Percentiles rank a stretch among this genome's conserved stretches.
These are phyloP conservation scores for Talaromyces sp. DNA, from an alignment of 2,329 filamentous ascomycete species.

Conservation along the genomic window DNA sequence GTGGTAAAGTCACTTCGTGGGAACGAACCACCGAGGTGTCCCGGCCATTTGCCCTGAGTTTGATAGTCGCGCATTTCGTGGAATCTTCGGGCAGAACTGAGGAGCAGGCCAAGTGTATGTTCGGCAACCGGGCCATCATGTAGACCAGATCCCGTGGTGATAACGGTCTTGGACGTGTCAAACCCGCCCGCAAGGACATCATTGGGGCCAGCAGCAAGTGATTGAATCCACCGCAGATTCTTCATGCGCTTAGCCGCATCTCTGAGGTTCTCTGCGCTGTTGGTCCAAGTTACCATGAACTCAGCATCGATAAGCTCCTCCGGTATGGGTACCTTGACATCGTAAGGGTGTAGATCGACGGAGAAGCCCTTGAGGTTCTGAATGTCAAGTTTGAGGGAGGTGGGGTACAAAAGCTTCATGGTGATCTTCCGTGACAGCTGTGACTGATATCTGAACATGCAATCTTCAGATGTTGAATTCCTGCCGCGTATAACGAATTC, in stretches of 20 bases:
- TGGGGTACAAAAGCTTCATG: slow-evolving; percentile 62
- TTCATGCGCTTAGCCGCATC: slow-evolving; percentile 53
- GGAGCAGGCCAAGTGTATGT: slow-evolving; percentile 53
- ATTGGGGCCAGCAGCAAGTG: slow-evolving; percentile 61
- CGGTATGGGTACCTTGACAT: slow-evolving; percentile 53
- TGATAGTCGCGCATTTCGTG: slow-evolving; percentile 57
- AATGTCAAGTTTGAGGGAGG: slow-evolving; percentile 55
- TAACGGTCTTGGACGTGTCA: slow-evolving; percentile 44
- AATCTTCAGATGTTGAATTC: background rate
- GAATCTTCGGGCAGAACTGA: slow-evolving; percentile 48
- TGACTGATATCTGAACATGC: background rate
- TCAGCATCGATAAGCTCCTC: slow-evolving; percentile 56
- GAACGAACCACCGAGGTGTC: slow-evolving; percentile 56
- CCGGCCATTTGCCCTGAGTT: slow-evolving; percentile 53
- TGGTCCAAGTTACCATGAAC: slow-evolving; percentile 59
- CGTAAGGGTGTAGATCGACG: slow-evolving; percentile 55
- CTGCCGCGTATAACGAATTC: background rate
- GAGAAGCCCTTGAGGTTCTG: slow-evolving; percentile 55
- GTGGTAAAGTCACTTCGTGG: slow-evolving; percentile 55
- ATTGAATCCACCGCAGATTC: slow-evolving; percentile 61
- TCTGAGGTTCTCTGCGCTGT: slow-evolving; percentile 53
- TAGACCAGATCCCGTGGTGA: slow-evolving; percentile 59
- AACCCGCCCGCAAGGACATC: slow-evolving; percentile 60
- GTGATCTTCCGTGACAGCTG: background rate
- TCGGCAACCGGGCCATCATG: slow-evolving; percentile 63